Conservation (phyloP, 352 stramenopile species). For the Paralagenidium karlingii region DNA sequence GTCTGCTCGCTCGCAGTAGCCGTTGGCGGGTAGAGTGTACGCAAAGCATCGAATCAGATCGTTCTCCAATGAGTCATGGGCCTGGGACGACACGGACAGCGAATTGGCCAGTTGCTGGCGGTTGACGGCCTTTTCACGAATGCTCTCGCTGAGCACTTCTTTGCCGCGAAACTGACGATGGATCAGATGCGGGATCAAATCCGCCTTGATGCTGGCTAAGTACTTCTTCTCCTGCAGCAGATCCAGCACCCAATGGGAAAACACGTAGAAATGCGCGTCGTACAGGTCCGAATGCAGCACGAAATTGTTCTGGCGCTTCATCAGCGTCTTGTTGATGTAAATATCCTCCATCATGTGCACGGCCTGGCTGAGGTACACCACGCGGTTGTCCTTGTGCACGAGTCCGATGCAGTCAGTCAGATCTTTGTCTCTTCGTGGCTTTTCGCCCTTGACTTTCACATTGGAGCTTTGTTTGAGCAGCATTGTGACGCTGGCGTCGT, state of each 20-base stretch:
- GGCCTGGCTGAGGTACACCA: conserved; percentile 51
- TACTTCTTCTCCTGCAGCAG: conserved; percentile 72
- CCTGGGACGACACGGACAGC: conserved; percentile 37
- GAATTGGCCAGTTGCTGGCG: conserved; percentile 28
- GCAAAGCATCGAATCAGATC: conserved; percentile 66
- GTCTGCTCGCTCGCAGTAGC: conserved; percentile 69
- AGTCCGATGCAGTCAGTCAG: conserved; percentile 75
- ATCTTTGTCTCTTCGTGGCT: conserved; percentile 62
- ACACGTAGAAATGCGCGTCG: conserved; percentile 78
- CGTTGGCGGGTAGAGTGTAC: conserved; percentile 56
- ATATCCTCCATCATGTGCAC: conserved; percentile 77
- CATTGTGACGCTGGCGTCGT: conserved; percentile 79
- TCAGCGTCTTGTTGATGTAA: conserved; percentile 61
- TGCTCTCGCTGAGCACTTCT: conserved; percentile 29
- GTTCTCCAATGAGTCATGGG: conserved; percentile 38
- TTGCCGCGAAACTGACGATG: conserved; percentile 62
- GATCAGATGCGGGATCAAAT: conserved; percentile 66
- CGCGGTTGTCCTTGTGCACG: conserved; percentile 46
- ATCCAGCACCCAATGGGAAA: conserved; percentile 72
- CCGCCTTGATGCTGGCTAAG: conserved; percentile 74
- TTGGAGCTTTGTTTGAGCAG: conserved; percentile 43
- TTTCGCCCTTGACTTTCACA: conserved; percentile 37
- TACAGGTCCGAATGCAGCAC: conserved; percentile 71
- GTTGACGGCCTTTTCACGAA: conserved; percentile 39
- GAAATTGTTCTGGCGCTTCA: conserved; percentile 58